Base-by-base conservation (phyloP, 805 yeast genomes). In the Cyberlindnera subsufficiens region DNA sequence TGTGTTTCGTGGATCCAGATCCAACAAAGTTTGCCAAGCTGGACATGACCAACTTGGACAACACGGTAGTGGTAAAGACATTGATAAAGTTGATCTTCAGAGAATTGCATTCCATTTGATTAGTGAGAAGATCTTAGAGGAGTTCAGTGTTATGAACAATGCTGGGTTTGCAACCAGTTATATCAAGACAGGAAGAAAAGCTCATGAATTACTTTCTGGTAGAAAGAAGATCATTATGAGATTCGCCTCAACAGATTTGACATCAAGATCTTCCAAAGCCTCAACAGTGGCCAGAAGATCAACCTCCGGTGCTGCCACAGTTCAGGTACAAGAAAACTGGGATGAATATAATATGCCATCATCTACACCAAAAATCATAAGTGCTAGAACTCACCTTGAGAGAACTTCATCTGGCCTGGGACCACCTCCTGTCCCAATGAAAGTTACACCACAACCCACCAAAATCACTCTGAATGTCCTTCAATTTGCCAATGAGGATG, bases 151-250 rank as follows among this genome's bases (percentile, higher is more conserved):
- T 6, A 77, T 80, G 71, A 86, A 80, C 52, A 78, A 74, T 17
- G 74, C 78, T n/a, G 95, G 96, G 0, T 90, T 82, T 66, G 85
- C 95, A 0, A 68, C 84, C 2, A 83, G 85, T 41, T 91, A 91
- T 55, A 74, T 90, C 5, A 71, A 70, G 48, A 51, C 71, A 1
- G 96, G 96, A 0, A 67, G 69, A 1, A 64, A 71, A n/a, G 79
- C 89, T 1, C 55, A 62, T 14, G 56, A 55, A 1, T 68, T 88
- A 1, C 53, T 82, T 39, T 52, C 54, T 9, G 75, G 75, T 2
- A 56, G 52, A 3, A 67, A 68, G 44, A 66, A 59, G 37, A 69
- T 86, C n/a, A 59, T 63, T 7, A 75, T 85, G 67, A 64, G 71
- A 15, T 80, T 82, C 58, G 66, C 56, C 8, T 30, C 49, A 6